Conservation (phyloP, 2,329 filamentous ascomycete species). For the Pestalotiopsis sp. region DNA sequence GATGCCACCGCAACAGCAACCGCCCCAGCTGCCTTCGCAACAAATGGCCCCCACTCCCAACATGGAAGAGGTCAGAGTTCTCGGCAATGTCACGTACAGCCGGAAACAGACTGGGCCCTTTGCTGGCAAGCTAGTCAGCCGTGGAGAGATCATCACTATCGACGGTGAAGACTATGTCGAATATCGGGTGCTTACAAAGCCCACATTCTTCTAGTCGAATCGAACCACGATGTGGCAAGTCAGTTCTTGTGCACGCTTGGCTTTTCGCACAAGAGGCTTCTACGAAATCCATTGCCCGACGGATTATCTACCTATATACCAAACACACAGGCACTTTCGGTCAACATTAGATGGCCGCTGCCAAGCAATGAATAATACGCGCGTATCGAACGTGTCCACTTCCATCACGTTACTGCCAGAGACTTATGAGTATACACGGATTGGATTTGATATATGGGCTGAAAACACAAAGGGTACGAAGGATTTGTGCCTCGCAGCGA, state of each 20-base stretch:
- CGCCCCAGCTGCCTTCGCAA: conserved; percentile 14
- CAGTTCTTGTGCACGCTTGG: neutral
- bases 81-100: conserved; percentile 64
- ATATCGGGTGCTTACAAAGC: conserved; percentile 66
- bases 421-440: neutral
- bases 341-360: too few species aligned
- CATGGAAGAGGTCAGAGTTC: conserved; percentile 56
- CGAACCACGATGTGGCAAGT: too few species aligned
- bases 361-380: too few species aligned
- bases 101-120: conserved; percentile 64
- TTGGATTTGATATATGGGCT: neutral
- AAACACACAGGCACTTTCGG: too few species aligned
- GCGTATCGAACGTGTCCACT: too few species aligned
- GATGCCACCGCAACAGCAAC: conserved; percentile 22
- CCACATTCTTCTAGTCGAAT: conserved; percentile 55
- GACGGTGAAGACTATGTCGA: conserved; percentile 70
- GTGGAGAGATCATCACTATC: conserved; percentile 64
- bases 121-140: conserved; percentile 64
- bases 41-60: conserved; percentile 38
- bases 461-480: neutral
- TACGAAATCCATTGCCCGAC: too few species aligned
- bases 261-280: neutral
- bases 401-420: too few species aligned
- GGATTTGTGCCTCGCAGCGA: too few species aligned
- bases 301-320: too few species aligned